A percentile compares a stretch with the other conserved stretches of the same genome.
These are phyloP conservation scores for Cytospora mali DNA, from an alignment of 2,329 filamentous ascomycete species.

Conservation along the genomic window DNA sequence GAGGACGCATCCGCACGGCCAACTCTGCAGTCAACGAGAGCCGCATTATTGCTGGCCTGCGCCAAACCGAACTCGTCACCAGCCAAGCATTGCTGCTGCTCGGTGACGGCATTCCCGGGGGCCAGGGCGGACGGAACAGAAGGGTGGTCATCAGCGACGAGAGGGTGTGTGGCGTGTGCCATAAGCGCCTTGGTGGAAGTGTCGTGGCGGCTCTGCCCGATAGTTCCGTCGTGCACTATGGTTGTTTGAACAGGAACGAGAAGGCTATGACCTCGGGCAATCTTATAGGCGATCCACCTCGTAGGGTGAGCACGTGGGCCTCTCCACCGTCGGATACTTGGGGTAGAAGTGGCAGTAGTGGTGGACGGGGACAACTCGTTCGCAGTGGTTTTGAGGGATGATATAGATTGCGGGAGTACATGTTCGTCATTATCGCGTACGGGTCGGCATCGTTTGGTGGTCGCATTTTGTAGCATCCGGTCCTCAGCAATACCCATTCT, in stretches of 20 bases:
- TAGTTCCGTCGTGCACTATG: constrained; percentile 79
- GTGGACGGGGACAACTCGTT: background rate
- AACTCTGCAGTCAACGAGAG: constrained; percentile 81
- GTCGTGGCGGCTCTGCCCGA: constrained; percentile 90
- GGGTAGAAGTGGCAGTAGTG: constrained; percentile 12
- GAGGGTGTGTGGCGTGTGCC: constrained; percentile 85
- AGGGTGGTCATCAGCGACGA: constrained; percentile 86
- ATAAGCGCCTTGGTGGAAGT: constrained; percentile 88
- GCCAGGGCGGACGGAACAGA: constrained; percentile 57
- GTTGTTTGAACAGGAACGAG: constrained; percentile 62
- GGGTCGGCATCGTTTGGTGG: background rate
- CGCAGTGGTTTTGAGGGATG: constrained; percentile 15
- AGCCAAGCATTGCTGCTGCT: constrained; percentile 74
- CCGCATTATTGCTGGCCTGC: constrained; percentile 73
- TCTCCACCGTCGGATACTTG: constrained; percentile 12
- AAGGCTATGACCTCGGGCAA: constrained; percentile 37
- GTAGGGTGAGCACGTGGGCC: constrained; percentile 28
- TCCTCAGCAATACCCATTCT: constrained; percentile 24
- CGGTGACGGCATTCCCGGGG: constrained; percentile 63
- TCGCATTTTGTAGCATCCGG: constrained; percentile 10
- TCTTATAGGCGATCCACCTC: constrained; percentile 43
- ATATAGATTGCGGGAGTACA: constrained; percentile 7
- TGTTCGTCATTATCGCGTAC: constrained; percentile 1
- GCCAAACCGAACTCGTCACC: constrained; percentile 77
- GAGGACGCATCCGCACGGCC: constrained; percentile 82